Evolutionary conservation across 1,284 basidiomycete genomes (phyloP), one percentile per base, ranked within the genome.

Genomic region (Trichosporon sp.): DNA sequence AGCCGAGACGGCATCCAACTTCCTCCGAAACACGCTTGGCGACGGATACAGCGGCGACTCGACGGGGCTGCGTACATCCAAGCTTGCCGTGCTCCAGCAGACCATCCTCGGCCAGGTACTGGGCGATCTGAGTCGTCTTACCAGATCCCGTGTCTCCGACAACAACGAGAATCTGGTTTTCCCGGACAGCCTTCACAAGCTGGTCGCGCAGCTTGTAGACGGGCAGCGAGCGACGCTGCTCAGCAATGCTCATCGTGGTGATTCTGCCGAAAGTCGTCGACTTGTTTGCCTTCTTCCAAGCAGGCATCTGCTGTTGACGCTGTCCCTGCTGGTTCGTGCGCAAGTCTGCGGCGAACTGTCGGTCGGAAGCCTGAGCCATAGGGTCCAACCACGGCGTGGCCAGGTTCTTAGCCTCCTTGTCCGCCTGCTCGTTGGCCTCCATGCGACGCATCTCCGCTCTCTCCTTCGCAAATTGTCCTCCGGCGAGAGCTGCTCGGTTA

Each of bases 41-140:
- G 4, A 99, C 96, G n/a, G 95, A 98, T 88, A 98, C 97, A 8
- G 96, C 96, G 37, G 96, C 96, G 14, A 99, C 96, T 88, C 96
- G 95, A 86, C 96, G 91, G 54, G 96, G 96, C 83, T 99, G 96
- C 0, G 96, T 99, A 80, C 96, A 98, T 3, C 96, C 96, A 75
- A 99, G 95, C 76, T 91, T 91, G 70, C 94, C 93, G 74, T 85
- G 88, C 78, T 97, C 94, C 1, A 92, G 91, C 76, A 91, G 92
- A 0, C 94, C 94, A 71, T 91, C 88, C 84, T 96, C 94, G 4
- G 93, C 93, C 51, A 96, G 87, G 79, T 95, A 96, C 84, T 96
- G 94, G 0, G 92, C 91, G 92, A 96, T 94, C 81, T 96, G 94
- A 0, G 92, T 94, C 12, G 94, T 96, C 83, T 96, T 96, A 8